A percentile compares a stretch with the other conserved stretches of the same genome.
Evolutionary conservation across 345 rosid species (phyloP).

Genomic region (Gossypium rotundifolium): DNA sequence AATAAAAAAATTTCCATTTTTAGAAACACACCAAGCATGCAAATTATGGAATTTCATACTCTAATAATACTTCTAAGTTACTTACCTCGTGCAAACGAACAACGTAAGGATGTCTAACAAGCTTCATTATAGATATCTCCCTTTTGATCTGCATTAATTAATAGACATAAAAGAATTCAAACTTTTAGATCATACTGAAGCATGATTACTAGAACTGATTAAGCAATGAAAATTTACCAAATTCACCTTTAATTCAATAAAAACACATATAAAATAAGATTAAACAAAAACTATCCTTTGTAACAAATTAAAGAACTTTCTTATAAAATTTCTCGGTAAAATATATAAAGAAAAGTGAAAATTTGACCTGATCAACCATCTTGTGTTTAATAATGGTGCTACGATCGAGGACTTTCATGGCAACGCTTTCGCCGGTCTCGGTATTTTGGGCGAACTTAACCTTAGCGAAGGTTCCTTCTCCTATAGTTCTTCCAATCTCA

Average conservation of each 20-base stretch:
- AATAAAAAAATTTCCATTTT: background rate
- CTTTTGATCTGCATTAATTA: slow-evolving; percentile 65
- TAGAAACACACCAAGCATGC: slow-evolving; percentile 7
- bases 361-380: slow-evolving; percentile 83
- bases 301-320: background rate
- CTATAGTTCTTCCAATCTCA: slow-evolving; percentile 93
- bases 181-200: background rate
- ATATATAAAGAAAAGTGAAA: background rate
- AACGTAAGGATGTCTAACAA: slow-evolving; percentile 89
- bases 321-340: background rate
- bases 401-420: slow-evolving; percentile 92
- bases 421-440: slow-evolving; percentile 97
- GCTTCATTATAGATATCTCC: slow-evolving; percentile 98
- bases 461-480: slow-evolving; percentile 96
- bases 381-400: slow-evolving; percentile 85
- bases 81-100: slow-evolving; percentile 89
- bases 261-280: background rate
- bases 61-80: background rate
- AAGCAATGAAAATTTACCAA: background rate
- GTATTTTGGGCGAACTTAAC: slow-evolving; percentile 97
- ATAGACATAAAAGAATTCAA: background rate
- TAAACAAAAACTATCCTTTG: background rate
- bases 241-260: slow-evolving; percentile 3
- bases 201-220: background rate
- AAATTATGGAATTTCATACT: background rate